Conservation (phyloP, 2,329 filamentous ascomycete genomes). For the Incumbomyces lentus region DNA sequence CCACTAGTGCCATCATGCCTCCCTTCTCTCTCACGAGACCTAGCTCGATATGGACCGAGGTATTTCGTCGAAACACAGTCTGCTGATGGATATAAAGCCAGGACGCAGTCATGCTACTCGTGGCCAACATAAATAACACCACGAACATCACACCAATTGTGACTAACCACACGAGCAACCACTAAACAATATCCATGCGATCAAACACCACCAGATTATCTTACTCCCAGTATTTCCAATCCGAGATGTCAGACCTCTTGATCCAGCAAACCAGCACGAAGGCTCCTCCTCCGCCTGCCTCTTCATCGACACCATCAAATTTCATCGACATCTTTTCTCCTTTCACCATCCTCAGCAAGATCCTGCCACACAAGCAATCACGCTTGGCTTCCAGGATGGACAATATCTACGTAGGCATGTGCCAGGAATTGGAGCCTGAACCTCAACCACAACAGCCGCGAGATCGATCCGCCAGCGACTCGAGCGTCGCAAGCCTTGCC, state of each 20-base stretch:
- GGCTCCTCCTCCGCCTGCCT: neutral
- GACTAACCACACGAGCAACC: neutral
- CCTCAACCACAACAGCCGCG: too few species aligned
- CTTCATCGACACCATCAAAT: neutral
- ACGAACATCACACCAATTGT: neutral
- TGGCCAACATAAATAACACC: neutral
- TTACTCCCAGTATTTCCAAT: neutral
- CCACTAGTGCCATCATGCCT: neutral
- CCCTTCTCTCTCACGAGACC: neutral
- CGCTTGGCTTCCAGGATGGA: neutral
- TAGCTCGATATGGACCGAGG: neutral
- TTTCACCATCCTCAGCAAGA: constrained; percentile 1
- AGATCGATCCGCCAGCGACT: too few species aligned
- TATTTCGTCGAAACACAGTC: neutral
- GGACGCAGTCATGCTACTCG: neutral
- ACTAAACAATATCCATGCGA: neutral
- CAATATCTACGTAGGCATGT: neutral
- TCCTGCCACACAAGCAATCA: neutral
- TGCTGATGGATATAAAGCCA: neutral
- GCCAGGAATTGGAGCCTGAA: constrained; percentile 1
- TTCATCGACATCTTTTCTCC: neutral
- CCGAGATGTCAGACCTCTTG: neutral
- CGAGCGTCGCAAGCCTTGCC: too few species aligned
- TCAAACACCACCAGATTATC: neutral
- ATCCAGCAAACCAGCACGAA: neutral